Evolutionary conservation across 2,329 filamentous ascomycete genomes (phyloP), one percentile per base, ranked within the genome.

Genomic region (Xylariaceae sp.): DNA sequence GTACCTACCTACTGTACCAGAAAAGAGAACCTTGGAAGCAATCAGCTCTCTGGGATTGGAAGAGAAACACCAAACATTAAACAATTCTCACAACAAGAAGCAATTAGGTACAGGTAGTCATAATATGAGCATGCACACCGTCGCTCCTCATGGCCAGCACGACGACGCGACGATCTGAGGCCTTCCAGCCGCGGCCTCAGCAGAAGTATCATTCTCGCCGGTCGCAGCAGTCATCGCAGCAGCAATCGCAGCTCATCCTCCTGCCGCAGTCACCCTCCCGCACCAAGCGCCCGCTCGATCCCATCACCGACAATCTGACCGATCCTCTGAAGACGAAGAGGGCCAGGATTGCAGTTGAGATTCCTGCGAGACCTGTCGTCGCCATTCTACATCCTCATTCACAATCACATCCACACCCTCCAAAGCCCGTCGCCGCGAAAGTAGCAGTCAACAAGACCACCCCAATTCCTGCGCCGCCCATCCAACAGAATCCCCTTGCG

Each of bases 281-380:
- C 55, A 71, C 66, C 59, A 79, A 79, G 64, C 71, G 76, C 52
- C 65, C 64, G 39, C 68, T 75, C 55, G 73, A 77, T 40, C 50
- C 64, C 41, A 58, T 66, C 45, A 12, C 27, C 27, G 69, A 73
- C 39, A 64, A 64, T 58, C 72, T 77, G 44, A 64, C 69, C 56
- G 71, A 75, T 51, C 61, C 65, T 39, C 56, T 70, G 37, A 67
- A 69, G 45, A 59, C 66, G 44, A 82, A 81, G 64, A 74, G 68
- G 61, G 63, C 72, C 42, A 68, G 72, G 49, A 74, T 80, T 54
- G 66, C 74, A 20, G 74, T 79, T 53, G 76, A 80, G 55, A 76
- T 80, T 38, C 62, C 73, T 6, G 51, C 68, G 5, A 59, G 63
- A 48, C 55, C 60, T 36, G 47, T 57, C 45, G 29, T 46, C 22